Evolutionary conservation across 345 rosid species (phyloP).

Genomic region (Hirschfeldia incana): DNA sequence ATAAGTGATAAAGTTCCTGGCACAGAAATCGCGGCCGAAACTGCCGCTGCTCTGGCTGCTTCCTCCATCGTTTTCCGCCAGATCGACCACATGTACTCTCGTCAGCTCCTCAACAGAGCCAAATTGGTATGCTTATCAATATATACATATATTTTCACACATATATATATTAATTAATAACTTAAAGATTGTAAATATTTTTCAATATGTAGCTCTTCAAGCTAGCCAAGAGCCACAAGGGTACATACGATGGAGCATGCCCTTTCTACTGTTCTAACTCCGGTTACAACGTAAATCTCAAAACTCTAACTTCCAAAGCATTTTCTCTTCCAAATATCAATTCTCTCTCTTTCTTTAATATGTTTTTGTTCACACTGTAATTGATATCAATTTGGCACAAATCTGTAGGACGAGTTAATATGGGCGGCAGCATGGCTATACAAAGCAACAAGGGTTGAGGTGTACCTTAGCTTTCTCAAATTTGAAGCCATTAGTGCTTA

Average conservation of each 20-base stretch:
- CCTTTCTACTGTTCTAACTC: constrained; percentile 94
- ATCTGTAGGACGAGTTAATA: constrained; percentile 77
- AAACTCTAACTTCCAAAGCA: not conserved
- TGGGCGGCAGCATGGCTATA: constrained; percentile 95
- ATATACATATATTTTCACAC: not conserved
- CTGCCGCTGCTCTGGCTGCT: constrained; percentile 83
- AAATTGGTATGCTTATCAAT: constrained; percentile 47
- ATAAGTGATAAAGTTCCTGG: constrained; percentile 59
- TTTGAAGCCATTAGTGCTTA: constrained; percentile 58
- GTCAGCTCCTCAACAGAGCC: constrained; percentile 78
- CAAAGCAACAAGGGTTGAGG: constrained; percentile 49
- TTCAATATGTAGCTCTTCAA: constrained; percentile 55
- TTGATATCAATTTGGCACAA: not conserved
- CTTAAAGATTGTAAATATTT: not conserved
- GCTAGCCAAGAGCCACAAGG: constrained; percentile 67
- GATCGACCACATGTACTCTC: constrained; percentile 53
- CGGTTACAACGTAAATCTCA: constrained; percentile 67
- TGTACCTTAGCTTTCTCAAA: constrained; percentile 48
- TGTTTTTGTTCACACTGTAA: not conserved
- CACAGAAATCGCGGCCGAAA: constrained; percentile 82
- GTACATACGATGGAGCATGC: constrained; percentile 89
- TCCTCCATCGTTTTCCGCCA: constrained; percentile 66
- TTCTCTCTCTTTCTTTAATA: not conserved
- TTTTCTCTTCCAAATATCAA: not conserved
- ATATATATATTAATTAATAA: not conserved